These are phyloP conservation scores for Psilocybe cubensis DNA, from an alignment of 768 basidiomycete species.

Conservation along the genomic window DNA sequence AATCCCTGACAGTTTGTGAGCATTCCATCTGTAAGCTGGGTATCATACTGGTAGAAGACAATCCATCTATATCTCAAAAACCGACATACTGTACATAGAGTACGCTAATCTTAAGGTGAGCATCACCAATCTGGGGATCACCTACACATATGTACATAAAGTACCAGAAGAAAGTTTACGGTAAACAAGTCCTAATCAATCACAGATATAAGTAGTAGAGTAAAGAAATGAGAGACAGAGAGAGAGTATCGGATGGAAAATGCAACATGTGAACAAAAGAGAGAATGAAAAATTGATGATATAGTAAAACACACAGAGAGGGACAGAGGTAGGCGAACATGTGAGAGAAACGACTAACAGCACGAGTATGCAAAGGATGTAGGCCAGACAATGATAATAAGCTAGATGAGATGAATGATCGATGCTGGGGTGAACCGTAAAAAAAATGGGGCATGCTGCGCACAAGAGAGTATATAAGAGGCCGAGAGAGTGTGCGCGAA, in stretches of 20 bases:
- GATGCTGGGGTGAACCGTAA: conserved; percentile 11
- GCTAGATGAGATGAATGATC: conserved; percentile 19
- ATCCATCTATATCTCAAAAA: not conserved
- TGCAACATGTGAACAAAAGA: conserved; percentile 15
- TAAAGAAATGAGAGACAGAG: not conserved
- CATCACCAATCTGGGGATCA: conserved; percentile 14
- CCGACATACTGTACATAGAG: not conserved
- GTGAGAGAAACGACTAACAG: conserved; percentile 14
- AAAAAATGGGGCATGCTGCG: not conserved
- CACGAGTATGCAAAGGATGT: conserved; percentile 11
- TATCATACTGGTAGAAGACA: too few relatives aligned
- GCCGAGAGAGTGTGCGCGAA: conserved; percentile 16
- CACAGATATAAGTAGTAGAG: conserved; percentile 18
- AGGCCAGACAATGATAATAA: conserved; percentile 16
- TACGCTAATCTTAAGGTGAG: not conserved
- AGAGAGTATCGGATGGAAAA: conserved; percentile 4
- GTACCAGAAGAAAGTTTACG: conserved; percentile 15
- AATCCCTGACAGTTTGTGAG: too few relatives aligned
- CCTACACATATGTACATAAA: conserved; percentile 24
- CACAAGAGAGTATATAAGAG: not conserved
- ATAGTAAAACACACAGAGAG: conserved; percentile 9
- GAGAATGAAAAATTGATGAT: conserved; percentile 11
- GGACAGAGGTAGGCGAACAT: conserved; percentile 11
- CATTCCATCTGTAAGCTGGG: not conserved
- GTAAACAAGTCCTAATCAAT: conserved; percentile 25